Evolutionary conservation across 2,329 filamentous ascomycete genomes (phyloP).

Genomic region (Exophiala viscosa): DNA sequence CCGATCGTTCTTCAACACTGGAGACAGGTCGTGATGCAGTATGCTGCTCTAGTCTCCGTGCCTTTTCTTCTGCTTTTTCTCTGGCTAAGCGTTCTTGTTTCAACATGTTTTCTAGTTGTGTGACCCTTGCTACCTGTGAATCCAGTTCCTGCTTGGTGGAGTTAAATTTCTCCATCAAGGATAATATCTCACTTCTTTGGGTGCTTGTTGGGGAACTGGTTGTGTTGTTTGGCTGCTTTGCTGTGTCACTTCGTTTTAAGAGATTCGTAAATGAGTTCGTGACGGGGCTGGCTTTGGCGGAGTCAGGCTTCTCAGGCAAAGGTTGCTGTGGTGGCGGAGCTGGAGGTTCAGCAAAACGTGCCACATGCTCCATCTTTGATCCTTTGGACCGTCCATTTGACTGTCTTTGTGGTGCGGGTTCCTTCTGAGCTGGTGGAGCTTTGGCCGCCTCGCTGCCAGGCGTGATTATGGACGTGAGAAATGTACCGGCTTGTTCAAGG

Average conservation of each 20-base stretch:
- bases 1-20: slow-evolving; percentile 33
- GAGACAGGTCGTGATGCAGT: slow-evolving; percentile 40
- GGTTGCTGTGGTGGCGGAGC: slow-evolving; percentile 91
- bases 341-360: slow-evolving; percentile 86
- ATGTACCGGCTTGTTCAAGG: slow-evolving; percentile 74
- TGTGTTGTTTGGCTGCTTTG: slow-evolving; percentile 59
- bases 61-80: slow-evolving; percentile 77
- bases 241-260: slow-evolving; percentile 71
- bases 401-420: slow-evolving; percentile 42
- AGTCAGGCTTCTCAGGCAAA: slow-evolving; percentile 86
- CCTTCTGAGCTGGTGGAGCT: slow-evolving; percentile 45
- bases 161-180: slow-evolving; percentile 78
- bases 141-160: slow-evolving; percentile 83
- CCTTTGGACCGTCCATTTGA: slow-evolving; percentile 46
- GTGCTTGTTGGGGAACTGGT: slow-evolving; percentile 44
- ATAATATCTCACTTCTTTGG: slow-evolving; percentile 71
- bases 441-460: slow-evolving; percentile 57
- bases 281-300: slow-evolving; percentile 47
- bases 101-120: slow-evolving; percentile 74
- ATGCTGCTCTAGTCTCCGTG: slow-evolving; percentile 65
- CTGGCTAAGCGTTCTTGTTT: slow-evolving; percentile 76
- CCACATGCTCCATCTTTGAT: slow-evolving; percentile 68
- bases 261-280: slow-evolving; percentile 52
- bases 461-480: slow-evolving; percentile 71
- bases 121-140: slow-evolving; percentile 72